phyloP scores from a whole-genome alignment of 306 rosid species.

The Cucurbita moschata region DNA sequence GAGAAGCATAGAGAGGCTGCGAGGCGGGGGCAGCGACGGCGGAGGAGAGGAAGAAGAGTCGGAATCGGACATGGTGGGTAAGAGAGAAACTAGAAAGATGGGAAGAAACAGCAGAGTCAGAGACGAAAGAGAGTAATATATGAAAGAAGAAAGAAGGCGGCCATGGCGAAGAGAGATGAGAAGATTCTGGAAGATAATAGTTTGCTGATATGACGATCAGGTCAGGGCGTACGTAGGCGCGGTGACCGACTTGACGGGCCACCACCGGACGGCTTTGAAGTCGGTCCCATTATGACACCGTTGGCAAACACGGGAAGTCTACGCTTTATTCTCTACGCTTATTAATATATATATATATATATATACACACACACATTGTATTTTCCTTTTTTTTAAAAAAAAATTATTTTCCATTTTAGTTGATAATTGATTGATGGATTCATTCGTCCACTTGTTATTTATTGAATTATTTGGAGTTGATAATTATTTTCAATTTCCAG shows the following conservation, averaged over 20 bases:
- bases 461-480: not conserved
- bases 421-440: not conserved
- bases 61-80: not conserved
- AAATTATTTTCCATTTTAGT: too few species aligned
- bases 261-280: not conserved
- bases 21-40: not conserved
- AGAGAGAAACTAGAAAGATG: not conserved
- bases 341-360: not conserved
- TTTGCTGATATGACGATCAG: not conserved
- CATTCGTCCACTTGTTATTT: not conserved
- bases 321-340: not conserved
- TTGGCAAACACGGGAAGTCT: not conserved
- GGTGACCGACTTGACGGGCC: not conserved
- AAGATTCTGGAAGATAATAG: not conserved
- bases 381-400: not conserved
- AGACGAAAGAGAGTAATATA: not conserved
- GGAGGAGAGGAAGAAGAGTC: not conserved
- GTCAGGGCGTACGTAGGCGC: not conserved
- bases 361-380: not conserved
- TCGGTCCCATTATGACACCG: not conserved
- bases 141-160: not conserved
- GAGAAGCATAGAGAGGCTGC: not conserved
- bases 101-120: not conserved
- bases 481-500: too few species aligned
- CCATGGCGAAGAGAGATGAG: not conserved